phyloP scores from a whole-genome alignment of 345 rosid species.

The Conringia planisiliqua region DNA sequence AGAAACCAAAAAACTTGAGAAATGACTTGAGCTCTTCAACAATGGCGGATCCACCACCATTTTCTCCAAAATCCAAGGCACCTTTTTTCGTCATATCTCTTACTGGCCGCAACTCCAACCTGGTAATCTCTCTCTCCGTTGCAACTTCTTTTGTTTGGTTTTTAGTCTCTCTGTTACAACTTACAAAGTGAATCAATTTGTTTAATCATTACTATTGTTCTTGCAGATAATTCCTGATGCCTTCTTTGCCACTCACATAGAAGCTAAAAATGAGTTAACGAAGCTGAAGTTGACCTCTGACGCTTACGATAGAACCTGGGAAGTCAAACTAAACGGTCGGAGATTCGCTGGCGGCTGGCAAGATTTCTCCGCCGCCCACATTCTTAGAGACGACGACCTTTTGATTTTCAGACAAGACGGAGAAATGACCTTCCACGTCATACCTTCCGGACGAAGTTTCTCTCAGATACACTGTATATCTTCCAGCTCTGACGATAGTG shows the following conservation, averaged over 20 bases:
- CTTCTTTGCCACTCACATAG: background rate
- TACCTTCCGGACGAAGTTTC: background rate
- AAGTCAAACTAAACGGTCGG: background rate
- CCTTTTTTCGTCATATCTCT: background rate
- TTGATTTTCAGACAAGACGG: background rate
- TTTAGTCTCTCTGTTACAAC: background rate
- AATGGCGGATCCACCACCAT: background rate
- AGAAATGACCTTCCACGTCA: background rate
- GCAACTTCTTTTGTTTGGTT: background rate
- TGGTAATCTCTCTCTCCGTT: background rate
- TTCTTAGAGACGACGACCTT: background rate
- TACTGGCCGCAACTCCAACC: background rate
- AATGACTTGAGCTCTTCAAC: background rate
- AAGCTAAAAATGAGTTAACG: background rate
- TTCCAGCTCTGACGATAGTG: background rate
- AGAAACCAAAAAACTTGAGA: background rate
- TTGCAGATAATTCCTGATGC: constrained; percentile 6
- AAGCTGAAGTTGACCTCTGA: constrained; percentile 2
- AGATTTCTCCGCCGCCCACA: constrained; percentile 1
- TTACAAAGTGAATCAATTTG: background rate
- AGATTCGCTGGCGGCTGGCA: constrained; percentile 4
- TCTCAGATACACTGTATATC: background rate
- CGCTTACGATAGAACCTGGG: constrained; percentile 13
- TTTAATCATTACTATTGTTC: background rate
- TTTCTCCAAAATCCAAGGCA: background rate